These are phyloP conservation scores for Aureobasidium sp. DNA, from an alignment of 2,329 filamentous ascomycete species.

Conservation along the genomic window DNA sequence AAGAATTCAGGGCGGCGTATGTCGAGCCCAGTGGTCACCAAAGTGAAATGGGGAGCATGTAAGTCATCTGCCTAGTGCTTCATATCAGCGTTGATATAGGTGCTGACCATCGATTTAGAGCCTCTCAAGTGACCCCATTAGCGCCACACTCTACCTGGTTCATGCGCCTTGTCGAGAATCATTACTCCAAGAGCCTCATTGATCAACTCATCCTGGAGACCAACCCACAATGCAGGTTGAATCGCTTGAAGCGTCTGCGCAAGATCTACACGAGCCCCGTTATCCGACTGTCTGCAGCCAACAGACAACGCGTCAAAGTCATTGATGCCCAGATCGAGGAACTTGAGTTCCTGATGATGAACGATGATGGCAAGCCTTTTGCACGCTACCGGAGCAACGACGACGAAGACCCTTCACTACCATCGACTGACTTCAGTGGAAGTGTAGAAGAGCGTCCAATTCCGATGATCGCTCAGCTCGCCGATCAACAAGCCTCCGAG, in stretches of 20 bases:
- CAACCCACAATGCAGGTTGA: not conserved
- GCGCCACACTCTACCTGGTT: not conserved
- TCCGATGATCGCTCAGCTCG: not conserved
- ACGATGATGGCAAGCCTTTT: not conserved
- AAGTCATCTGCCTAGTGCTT: not conserved
- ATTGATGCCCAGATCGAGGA: not conserved
- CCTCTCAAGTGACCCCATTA: not conserved
- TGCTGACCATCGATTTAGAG: not conserved
- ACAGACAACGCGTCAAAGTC: not conserved
- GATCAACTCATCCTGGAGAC: not conserved
- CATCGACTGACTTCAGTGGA: not conserved
- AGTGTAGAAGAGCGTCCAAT: not conserved
- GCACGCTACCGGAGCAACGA: not conserved
- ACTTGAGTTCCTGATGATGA: not conserved
- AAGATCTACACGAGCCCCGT: not conserved
- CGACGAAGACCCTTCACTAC: not conserved
- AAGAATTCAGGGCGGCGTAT: not conserved
- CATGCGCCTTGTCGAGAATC: not conserved
- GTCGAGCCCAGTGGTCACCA: not conserved
- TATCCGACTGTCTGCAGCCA: not conserved
- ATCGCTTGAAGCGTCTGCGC: not conserved
- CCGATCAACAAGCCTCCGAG: not conserved
- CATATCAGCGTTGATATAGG: no score
- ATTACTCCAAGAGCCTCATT: not conserved
- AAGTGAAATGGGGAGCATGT: not conserved